phyloP scores from a whole-genome alignment of 169 alveolate species.

The Cryptosporidium sp. region DNA sequence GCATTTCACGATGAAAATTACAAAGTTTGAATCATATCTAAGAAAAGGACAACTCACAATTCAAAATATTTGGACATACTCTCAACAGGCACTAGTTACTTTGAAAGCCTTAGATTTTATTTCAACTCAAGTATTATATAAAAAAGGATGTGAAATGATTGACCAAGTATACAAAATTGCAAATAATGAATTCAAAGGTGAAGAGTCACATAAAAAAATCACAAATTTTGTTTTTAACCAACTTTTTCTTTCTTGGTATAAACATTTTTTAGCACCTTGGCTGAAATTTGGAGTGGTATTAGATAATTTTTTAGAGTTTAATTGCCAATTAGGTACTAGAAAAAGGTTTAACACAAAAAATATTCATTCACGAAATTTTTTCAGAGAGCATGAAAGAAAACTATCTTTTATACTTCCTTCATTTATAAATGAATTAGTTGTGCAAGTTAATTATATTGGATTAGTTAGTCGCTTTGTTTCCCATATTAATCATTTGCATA shows the following conservation, averaged over 20 bases:
- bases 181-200: slow-evolving; percentile 16
- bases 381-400: background rate
- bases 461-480: background rate
- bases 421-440: background rate
- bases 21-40: slow-evolving; percentile 17
- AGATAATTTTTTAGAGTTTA: slow-evolving; percentile 45
- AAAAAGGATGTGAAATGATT: slow-evolving; percentile 42
- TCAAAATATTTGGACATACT: slow-evolving; percentile 34
- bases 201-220: background rate
- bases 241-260: slow-evolving; percentile 26
- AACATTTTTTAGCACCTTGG: slow-evolving; percentile 50
- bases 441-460: slow-evolving; percentile 41
- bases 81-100: slow-evolving; percentile 57
- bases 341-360: background rate
- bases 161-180: slow-evolving; percentile 13
- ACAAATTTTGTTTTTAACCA: slow-evolving; percentile 36
- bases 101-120: slow-evolving; percentile 53
- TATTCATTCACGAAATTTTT: background rate
- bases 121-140: slow-evolving; percentile 7
- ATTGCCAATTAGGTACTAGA: background rate
- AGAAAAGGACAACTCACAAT: slow-evolving; percentile 62
- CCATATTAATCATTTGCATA: background rate
- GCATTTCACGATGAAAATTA: slow-evolving; percentile 26
- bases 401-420: background rate
- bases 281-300: background rate